These are phyloP conservation scores for Fusarium torreyae DNA, from an alignment of 2,329 filamentous ascomycete genomes.

Conservation along the genomic window DNA sequence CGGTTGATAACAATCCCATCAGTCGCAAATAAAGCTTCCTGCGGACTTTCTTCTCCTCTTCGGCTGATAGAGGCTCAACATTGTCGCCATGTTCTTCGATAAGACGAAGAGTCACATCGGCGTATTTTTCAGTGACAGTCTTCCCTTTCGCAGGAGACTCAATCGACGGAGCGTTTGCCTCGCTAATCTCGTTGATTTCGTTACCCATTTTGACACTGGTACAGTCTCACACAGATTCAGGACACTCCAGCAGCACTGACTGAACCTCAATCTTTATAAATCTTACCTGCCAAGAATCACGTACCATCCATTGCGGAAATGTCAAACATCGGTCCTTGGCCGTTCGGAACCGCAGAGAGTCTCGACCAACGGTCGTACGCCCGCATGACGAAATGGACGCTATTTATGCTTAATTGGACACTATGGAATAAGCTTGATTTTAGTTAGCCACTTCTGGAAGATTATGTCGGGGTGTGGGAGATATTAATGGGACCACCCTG, in stretches of 20 bases:
- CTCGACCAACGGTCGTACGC: not conserved
- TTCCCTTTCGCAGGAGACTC: not conserved
- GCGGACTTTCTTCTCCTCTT: slow-evolving; percentile 52
- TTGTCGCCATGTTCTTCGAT: slow-evolving; percentile 54
- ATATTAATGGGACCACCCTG: not conserved
- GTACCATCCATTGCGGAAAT: not conserved
- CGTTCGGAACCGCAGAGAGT: not conserved
- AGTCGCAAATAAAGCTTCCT: slow-evolving; percentile 55
- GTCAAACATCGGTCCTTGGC: not conserved
- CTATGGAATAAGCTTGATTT: not conserved
- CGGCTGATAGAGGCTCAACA: slow-evolving; percentile 51
- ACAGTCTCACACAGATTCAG: not conserved
- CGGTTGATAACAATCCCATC: slow-evolving; percentile 52
- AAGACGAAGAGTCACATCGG: slow-evolving; percentile 56
- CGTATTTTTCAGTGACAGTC: slow-evolving; percentile 45
- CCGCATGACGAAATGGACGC: not conserved
- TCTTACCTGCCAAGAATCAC: not conserved
- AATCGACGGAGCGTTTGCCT: not conserved
- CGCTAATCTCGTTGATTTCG: not conserved
- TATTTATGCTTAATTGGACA: not conserved
- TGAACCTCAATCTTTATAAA: not conserved
- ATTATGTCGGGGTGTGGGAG: not conserved
- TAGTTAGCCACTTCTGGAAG: not conserved
- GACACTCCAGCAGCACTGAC: too few relatives aligned
- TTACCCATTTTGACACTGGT: not conserved